phyloP scores from a whole-genome alignment of 2,329 filamentous ascomycete species.

The Fusarium sambucinum region DNA sequence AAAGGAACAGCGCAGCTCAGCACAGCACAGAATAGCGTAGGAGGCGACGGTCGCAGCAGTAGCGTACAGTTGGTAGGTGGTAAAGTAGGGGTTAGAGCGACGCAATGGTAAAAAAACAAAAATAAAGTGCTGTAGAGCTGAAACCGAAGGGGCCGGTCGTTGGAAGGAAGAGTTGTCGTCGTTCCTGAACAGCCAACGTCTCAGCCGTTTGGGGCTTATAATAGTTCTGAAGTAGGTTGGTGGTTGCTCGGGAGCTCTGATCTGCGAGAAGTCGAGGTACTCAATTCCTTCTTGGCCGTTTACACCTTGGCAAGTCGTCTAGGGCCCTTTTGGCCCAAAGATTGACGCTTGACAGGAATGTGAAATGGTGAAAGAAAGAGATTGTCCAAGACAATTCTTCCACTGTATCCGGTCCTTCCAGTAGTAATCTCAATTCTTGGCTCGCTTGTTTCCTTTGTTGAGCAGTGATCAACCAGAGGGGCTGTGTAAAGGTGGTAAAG shows the following conservation, averaged over 20 bases:
- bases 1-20: slow-evolving; percentile 12
- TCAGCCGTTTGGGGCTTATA: slow-evolving; percentile 29
- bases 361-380: slow-evolving; percentile 1
- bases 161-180: slow-evolving; percentile 30
- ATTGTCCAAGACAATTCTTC: slow-evolving; percentile 15
- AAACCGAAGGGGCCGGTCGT: slow-evolving; percentile 29
- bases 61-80: slow-evolving; percentile 6
- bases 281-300: slow-evolving; percentile 11
- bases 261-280: neutral
- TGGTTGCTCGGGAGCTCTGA: neutral
- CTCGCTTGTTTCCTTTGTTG: slow-evolving; percentile 22
- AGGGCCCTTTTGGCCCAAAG: slow-evolving; percentile 17
- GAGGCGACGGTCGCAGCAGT: neutral
- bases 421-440: slow-evolving; percentile 3
- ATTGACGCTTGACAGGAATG: slow-evolving; percentile 27
- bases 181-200: slow-evolving; percentile 28
- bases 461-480: slow-evolving; percentile 17
- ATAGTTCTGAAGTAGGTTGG: neutral
- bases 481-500: slow-evolving; percentile 37
- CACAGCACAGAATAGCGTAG: neutral
- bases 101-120: slow-evolving; percentile 23
- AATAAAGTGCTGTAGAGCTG: slow-evolving; percentile 25
- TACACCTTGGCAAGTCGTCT: slow-evolving; percentile 2
- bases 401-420: neutral
- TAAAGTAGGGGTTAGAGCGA: slow-evolving; percentile 6